A percentile compares a stretch with the other conserved stretches of the same genome.
phyloP scores from a whole-genome alignment of 176 grass and related monocot genomes.

The Cenchrus purpureus region DNA sequence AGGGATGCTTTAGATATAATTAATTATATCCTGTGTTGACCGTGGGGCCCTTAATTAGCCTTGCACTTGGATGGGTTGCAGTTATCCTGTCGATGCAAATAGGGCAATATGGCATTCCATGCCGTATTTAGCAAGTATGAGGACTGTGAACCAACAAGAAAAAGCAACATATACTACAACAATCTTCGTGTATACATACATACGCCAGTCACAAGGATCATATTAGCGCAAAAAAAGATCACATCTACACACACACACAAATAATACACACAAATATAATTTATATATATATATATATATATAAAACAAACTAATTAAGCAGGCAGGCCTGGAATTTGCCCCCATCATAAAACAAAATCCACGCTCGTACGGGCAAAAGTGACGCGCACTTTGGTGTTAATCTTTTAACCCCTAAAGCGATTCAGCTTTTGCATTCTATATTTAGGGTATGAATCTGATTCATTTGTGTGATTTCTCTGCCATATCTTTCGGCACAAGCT shows the following conservation, averaged over 20 bases:
- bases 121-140: not conserved
- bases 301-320: not conserved
- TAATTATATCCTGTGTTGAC: not conserved
- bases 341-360: conserved; percentile 19
- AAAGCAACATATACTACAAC: not conserved
- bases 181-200: not conserved
- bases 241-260: not conserved
- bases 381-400: not conserved
- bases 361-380: conserved; percentile 39
- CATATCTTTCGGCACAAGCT: conserved; percentile 45
- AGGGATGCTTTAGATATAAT: not conserved
- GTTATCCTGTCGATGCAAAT: not conserved
- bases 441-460: conserved; percentile 41
- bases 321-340: not conserved
- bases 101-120: not conserved
- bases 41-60: not conserved
- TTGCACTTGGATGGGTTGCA: not conserved
- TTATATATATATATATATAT: not conserved
- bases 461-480: conserved; percentile 25
- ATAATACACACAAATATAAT: too few relatives aligned
- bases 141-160: not conserved
- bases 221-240: not conserved
- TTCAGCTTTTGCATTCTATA: conserved; percentile 48
- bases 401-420: conserved; percentile 47
- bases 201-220: not conserved